Evolutionary conservation across 371 early-diverging fungal genomes (phyloP).

Genomic region (Mycotypha africana): DNA sequence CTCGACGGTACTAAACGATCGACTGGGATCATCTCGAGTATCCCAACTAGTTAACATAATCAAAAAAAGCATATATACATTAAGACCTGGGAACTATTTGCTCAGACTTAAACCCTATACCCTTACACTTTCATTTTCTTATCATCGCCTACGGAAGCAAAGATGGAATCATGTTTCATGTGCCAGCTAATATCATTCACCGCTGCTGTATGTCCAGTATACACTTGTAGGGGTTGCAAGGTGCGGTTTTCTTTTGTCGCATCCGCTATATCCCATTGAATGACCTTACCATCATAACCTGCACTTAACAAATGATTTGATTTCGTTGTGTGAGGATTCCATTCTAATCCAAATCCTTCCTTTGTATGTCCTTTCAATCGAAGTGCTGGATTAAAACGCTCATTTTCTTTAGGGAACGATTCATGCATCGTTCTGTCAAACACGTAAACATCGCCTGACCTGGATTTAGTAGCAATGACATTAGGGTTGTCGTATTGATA

Average conservation of each 20-base stretch:
- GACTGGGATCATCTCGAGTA: constrained; percentile 41
- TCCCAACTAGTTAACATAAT: constrained; percentile 61
- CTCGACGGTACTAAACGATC: constrained; percentile 64
- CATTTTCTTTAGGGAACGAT: constrained; percentile 65
- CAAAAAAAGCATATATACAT: neutral
- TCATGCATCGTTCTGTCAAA: constrained; percentile 97
- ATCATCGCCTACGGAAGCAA: constrained; percentile 97
- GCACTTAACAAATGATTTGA: constrained; percentile 79
- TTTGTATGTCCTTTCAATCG: constrained; percentile 85
- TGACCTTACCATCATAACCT: constrained; percentile 78
- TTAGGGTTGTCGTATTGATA: constrained; percentile 95
- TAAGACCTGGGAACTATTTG: too few relatives aligned
- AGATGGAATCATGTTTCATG: constrained; percentile 69
- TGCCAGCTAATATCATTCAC: constrained; percentile 98
- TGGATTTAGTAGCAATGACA: constrained; percentile 94
- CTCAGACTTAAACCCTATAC: neutral
- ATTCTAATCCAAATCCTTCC: constrained; percentile 89
- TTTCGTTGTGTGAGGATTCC: constrained; percentile 58
- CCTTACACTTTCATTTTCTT: constrained; percentile 75
- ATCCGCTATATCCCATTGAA: constrained; percentile 57
- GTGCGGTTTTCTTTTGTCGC: constrained; percentile 57
- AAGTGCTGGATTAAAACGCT: constrained; percentile 80
- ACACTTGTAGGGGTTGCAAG: constrained; percentile 68
- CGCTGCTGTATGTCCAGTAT: constrained; percentile 80
- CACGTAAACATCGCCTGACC: constrained; percentile 86